Conservation (phyloP, 139 green algal species). For the Chlorella vulgaris region DNA sequence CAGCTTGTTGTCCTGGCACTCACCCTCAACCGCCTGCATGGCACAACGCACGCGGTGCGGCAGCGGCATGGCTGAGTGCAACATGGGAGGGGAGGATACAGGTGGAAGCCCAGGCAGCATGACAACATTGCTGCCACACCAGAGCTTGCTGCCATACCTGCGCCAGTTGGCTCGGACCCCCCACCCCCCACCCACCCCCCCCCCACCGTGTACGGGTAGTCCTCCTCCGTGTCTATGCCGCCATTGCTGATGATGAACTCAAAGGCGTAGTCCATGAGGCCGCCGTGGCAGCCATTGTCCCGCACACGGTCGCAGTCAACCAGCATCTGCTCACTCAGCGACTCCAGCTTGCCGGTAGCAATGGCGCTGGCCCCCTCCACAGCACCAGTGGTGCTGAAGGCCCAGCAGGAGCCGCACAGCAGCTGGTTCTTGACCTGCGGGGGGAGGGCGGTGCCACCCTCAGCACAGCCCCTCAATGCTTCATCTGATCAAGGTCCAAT, state of each 20-base stretch:
- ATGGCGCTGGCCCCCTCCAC: conserved; percentile 94
- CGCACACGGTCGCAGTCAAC: conserved; percentile 85
- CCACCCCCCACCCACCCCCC: no score
- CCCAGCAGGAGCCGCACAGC: conserved; percentile 96
- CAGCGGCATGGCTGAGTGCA: neutral
- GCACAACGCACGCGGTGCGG: neutral
- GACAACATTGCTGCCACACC: no score
- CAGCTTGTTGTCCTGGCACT: conserved; percentile 64
- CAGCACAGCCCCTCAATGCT: no score
- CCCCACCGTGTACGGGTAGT: conserved; percentile 75
- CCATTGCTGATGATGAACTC: conserved; percentile 88
- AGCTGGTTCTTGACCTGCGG: conserved; percentile 92
- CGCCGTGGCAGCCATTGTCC: conserved; percentile 85
- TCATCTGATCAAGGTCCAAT: no score
- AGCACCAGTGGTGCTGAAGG: conserved; percentile 91
- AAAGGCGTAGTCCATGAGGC: conserved; percentile 96
- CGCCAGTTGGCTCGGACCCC: no score
- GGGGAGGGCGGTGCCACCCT: neutral
- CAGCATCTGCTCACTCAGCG: conserved; percentile 91
- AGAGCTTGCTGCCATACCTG: no score
- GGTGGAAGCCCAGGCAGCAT: neutral
- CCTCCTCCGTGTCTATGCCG: conserved; percentile 88
- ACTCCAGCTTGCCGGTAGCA: conserved; percentile 76
- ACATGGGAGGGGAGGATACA: no score
- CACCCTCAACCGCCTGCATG: conserved; percentile 38